These are phyloP conservation scores for Calonectria leucothoes DNA, from an alignment of 2,329 filamentous ascomycete species.

Conservation along the genomic window DNA sequence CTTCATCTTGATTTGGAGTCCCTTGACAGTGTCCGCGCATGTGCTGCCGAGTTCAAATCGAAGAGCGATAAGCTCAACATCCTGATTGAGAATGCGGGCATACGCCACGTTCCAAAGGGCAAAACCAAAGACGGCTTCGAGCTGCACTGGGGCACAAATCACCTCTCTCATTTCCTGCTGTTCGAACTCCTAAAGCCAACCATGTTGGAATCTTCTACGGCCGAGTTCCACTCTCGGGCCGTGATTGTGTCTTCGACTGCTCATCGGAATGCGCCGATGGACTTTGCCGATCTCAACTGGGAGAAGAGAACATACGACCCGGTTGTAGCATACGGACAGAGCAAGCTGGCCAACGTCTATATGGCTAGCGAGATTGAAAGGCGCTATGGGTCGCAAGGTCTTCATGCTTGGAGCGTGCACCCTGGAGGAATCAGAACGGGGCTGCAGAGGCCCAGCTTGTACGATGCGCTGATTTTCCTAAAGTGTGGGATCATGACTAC, in stretches of 20 bases:
- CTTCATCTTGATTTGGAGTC: slow-evolving; percentile 42
- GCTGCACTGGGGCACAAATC: slow-evolving; percentile 56
- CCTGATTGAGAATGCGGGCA: slow-evolving; percentile 58
- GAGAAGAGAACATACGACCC: slow-evolving; percentile 41
- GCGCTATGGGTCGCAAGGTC: slow-evolving; percentile 54
- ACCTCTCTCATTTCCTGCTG: slow-evolving; percentile 57
- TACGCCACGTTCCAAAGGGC: slow-evolving; percentile 50
- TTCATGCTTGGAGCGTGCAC: slow-evolving; percentile 55
- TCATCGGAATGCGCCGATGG: slow-evolving; percentile 24
- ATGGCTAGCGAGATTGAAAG: slow-evolving; percentile 64
- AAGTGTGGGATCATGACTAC: not conserved
- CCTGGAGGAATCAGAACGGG: slow-evolving; percentile 57
- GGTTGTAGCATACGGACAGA: slow-evolving; percentile 56
- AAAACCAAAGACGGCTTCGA: slow-evolving; percentile 55
- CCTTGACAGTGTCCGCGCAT: slow-evolving; percentile 38
- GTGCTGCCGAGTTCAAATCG: slow-evolving; percentile 31
- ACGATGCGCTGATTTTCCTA: slow-evolving; percentile 8
- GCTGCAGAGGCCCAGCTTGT: slow-evolving; percentile 1
- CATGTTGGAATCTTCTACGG: slow-evolving; percentile 45
- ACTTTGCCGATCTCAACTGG: slow-evolving; percentile 37
- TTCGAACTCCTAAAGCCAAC: slow-evolving; percentile 53
- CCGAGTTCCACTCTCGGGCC: slow-evolving; percentile 43
- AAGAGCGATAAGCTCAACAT: slow-evolving; percentile 42
- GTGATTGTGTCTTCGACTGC: slow-evolving; percentile 45
- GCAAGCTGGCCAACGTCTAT: slow-evolving; percentile 64